Conservation (phyloP, 768 basidiomycete species). For the Grammothele lineata region DNA sequence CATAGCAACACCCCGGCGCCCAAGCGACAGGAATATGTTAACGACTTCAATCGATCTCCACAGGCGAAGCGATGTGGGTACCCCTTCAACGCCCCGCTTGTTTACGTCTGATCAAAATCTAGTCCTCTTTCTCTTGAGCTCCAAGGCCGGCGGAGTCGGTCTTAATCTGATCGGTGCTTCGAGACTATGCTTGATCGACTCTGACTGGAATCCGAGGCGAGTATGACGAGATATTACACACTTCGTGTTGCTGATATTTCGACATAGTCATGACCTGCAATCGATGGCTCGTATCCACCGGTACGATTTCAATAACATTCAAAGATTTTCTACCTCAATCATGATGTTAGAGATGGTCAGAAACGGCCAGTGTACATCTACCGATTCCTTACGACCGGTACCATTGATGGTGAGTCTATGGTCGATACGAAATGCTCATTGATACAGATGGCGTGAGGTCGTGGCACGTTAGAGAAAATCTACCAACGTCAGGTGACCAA, state of each 20-base stretch:
- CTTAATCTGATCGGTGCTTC: conserved; percentile 93
- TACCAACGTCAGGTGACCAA: conserved; percentile 95
- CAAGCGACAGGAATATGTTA: conserved; percentile 85
- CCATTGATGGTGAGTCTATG: conserved; percentile 70
- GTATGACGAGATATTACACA: too few species aligned
- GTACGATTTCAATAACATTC: conserved; percentile 33
- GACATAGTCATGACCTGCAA: conserved; percentile 78
- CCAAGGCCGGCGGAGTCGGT: conserved; percentile 94
- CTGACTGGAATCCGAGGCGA: conserved; percentile 92
- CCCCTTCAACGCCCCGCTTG: not conserved
- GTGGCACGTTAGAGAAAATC: conserved; percentile 64
- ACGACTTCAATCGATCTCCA: conserved; percentile 77
- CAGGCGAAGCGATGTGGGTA: conserved; percentile 68
- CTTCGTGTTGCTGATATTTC: too few species aligned
- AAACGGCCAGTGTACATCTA: conserved; percentile 89
- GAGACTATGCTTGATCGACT: conserved; percentile 80
- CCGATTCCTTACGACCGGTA: conserved; percentile 78
- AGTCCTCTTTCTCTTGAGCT: conserved; percentile 91
- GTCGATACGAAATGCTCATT: conserved; percentile 1
- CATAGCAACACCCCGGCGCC: conserved; percentile 69
- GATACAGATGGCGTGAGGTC: not conserved
- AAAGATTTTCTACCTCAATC: not conserved
- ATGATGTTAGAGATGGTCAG: conserved; percentile 76
- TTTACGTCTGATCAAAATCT: not conserved
- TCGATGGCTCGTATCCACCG: conserved; percentile 97